Percentiles rank a stretch among this genome's conserved stretches.
These are phyloP conservation scores for Cnidoscolus chayamansa DNA, from an alignment of 441 rosid genomes.

Conservation along the genomic window DNA sequence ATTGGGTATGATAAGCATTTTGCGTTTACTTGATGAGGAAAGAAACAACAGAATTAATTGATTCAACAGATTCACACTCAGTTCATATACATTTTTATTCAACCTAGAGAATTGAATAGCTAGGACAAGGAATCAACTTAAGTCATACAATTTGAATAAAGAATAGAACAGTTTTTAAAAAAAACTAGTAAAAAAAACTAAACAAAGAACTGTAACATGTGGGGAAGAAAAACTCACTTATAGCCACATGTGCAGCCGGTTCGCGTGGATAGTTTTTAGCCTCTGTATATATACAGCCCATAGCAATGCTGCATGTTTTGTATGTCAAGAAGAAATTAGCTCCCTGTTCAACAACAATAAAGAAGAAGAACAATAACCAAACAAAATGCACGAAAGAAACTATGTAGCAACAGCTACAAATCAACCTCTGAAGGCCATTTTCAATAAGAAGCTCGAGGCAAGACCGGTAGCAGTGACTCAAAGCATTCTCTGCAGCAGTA, in stretches of 20 bases:
- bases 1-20: not conserved
- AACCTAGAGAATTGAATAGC: not conserved
- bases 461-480: constrained; percentile 96
- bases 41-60: not conserved
- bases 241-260: constrained; percentile 99
- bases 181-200: not conserved
- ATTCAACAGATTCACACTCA: not conserved
- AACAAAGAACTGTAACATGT: constrained; percentile 14
- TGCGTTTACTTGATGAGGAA: not conserved
- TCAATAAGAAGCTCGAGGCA: constrained; percentile 95
- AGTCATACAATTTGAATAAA: not conserved
- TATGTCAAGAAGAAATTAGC: constrained; percentile 33
- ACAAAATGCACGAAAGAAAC: constrained; percentile 14
- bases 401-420: constrained; percentile 21
- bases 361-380: constrained; percentile 10
- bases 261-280: constrained; percentile 97
- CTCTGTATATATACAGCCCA: constrained; percentile 95
- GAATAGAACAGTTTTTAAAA: constrained; percentile 10
- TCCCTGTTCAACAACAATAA: constrained; percentile 16
- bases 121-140: not conserved
- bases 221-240: constrained; percentile 52
- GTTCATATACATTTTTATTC: not conserved
- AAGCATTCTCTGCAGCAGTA: constrained; percentile 98
- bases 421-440: constrained; percentile 78
- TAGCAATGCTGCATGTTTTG: constrained; percentile 67